A percentile compares a stretch with the other conserved stretches of the same genome.
phyloP scores from a whole-genome alignment of 495 filamentous ascomycete genomes.

The Cercophora newfieldiana region DNA sequence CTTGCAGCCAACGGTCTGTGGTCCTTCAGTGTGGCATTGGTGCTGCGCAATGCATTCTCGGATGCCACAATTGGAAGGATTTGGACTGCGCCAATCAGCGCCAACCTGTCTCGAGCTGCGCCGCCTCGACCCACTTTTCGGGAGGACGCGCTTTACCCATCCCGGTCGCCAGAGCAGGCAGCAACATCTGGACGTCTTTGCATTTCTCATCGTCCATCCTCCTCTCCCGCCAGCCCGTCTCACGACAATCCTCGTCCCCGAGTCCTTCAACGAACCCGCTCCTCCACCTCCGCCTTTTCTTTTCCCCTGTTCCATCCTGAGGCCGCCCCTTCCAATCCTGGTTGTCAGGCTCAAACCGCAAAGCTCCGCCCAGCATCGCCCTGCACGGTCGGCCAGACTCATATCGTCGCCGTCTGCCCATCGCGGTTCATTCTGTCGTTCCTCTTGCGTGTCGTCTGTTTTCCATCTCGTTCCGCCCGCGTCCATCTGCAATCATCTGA shows the following conservation, averaged over 20 bases:
- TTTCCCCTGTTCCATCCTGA: constrained; percentile 20
- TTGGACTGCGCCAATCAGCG: constrained; percentile 27
- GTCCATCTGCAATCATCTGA: constrained; percentile 6
- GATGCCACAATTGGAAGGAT: constrained; percentile 30
- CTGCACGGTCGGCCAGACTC: background rate
- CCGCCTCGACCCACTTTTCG: constrained; percentile 27
- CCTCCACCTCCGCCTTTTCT: constrained; percentile 14
- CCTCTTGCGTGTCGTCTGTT: background rate
- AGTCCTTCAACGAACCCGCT: constrained; percentile 21
- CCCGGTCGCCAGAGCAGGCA: constrained; percentile 34
- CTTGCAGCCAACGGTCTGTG: constrained; percentile 20
- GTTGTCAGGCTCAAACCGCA: constrained; percentile 3
- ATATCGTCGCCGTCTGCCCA: background rate
- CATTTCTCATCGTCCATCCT: constrained; percentile 39
- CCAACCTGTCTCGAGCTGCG: constrained; percentile 24
- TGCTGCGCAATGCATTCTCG: constrained; percentile 24
- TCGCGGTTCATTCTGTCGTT: background rate
- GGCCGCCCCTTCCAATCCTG: constrained; percentile 19
- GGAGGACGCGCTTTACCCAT: constrained; percentile 20
- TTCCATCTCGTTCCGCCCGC: constrained; percentile 10
- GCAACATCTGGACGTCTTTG: constrained; percentile 31
- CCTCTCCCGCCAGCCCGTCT: constrained; percentile 11
- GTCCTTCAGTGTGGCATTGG: constrained; percentile 27
- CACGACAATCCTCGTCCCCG: constrained; percentile 19
- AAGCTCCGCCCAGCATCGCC: background rate